Evolutionary conservation across 2,329 filamentous ascomycete species (phyloP).

Genomic region (Blastomyces percursus): DNA sequence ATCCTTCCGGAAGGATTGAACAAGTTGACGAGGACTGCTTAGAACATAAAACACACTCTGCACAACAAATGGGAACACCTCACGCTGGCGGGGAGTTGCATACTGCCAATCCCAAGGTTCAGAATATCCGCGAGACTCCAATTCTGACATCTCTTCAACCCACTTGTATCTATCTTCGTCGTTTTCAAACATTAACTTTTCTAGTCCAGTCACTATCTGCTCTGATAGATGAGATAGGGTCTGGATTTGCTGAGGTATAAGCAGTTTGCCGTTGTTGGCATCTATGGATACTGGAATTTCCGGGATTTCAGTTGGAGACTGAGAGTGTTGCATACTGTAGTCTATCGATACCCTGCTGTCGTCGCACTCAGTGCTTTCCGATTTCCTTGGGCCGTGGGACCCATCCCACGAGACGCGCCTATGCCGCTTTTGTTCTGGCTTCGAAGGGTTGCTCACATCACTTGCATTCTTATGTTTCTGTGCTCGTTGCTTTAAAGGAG

Average conservation of each 20-base stretch:
- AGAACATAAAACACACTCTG: constrained; percentile 38
- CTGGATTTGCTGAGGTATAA: background rate
- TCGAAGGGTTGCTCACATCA: constrained; percentile 15
- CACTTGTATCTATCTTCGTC: constrained; percentile 30
- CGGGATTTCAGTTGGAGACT: background rate
- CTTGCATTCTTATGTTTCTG: constrained; percentile 29
- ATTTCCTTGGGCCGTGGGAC: constrained; percentile 25
- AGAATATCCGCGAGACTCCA: constrained; percentile 27
- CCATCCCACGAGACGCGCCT: constrained; percentile 32
- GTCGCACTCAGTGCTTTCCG: constrained; percentile 13
- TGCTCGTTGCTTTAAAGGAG: constrained; percentile 30
- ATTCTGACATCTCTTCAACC: constrained; percentile 29
- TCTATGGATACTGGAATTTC: background rate
- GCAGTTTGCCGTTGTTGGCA: background rate
- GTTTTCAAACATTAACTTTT: constrained; percentile 26
- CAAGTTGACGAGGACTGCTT: constrained; percentile 30
- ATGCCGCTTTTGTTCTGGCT: constrained; percentile 21
- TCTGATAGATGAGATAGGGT: constrained; percentile 23
- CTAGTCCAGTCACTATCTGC: constrained; percentile 29
- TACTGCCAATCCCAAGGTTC: constrained; percentile 30
- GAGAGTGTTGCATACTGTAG: constrained; percentile 1
- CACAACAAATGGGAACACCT: constrained; percentile 31
- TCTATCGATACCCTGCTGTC: constrained; percentile 5
- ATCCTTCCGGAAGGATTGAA: constrained; percentile 30
- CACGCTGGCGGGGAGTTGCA: constrained; percentile 28